Evolutionary conservation across 495 filamentous ascomycete species (phyloP).

Genomic region (Aspergillus nanangensis): DNA sequence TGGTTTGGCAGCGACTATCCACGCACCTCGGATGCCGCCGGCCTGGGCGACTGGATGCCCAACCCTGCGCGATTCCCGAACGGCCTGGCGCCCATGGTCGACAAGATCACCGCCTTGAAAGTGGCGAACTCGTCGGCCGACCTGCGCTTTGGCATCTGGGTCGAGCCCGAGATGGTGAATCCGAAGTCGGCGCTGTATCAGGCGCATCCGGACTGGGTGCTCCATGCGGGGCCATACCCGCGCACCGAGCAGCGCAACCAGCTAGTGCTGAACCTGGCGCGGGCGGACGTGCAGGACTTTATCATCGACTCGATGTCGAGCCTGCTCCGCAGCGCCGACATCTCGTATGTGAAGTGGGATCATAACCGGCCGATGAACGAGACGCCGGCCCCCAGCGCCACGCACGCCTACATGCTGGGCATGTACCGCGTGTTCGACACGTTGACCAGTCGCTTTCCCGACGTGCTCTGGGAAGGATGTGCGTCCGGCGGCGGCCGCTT

Average conservation of each 20-base stretch:
- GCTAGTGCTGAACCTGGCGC: conserved; percentile 48
- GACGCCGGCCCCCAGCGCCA: conserved; percentile 38
- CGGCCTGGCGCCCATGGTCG: conserved; percentile 40
- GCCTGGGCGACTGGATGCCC: conserved; percentile 52
- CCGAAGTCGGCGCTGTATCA: conserved; percentile 49
- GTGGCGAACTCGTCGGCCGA: conserved; percentile 34
- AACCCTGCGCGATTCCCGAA: conserved; percentile 49
- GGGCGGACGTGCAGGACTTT: conserved; percentile 50
- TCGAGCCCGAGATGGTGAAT: conserved; percentile 58
- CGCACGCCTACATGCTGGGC: conserved; percentile 51
- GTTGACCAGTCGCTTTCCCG: conserved; percentile 46
- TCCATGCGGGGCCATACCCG: conserved; percentile 47
- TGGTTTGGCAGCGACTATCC: conserved; percentile 55
- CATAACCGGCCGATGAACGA: conserved; percentile 54
- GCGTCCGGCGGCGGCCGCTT: conserved; percentile 53
- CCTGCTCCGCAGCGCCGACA: conserved; percentile 43
- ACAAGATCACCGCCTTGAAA: conserved; percentile 37
- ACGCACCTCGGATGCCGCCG: conserved; percentile 40
- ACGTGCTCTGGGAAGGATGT: conserved; percentile 55
- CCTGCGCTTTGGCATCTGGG: conserved; percentile 51
- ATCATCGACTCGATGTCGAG: conserved; percentile 44
- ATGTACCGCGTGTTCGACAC: conserved; percentile 50
- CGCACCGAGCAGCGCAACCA: conserved; percentile 47
- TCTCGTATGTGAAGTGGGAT: conserved; percentile 56
- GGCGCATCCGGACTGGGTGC: conserved; percentile 50